Conservation (phyloP, 73 alveolate species). For the Tetrahymena malaccensis region DNA sequence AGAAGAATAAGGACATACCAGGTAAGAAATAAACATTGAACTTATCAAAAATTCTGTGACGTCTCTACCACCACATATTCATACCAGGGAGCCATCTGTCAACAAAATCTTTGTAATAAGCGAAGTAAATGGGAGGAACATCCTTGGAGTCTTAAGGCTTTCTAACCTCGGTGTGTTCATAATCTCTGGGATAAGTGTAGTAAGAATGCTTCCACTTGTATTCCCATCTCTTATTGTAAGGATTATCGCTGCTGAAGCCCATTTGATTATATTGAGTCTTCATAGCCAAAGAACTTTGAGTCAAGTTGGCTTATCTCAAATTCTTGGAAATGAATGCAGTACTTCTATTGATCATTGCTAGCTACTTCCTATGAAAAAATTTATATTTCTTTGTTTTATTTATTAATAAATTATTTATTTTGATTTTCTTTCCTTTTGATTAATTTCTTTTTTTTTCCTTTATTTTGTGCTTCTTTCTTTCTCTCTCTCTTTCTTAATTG, state of each 20-base stretch:
- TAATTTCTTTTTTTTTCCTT: not conserved
- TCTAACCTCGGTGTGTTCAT: slow-evolving; percentile 39
- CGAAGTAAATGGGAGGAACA: slow-evolving; percentile 34
- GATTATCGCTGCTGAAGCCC: slow-evolving; percentile 21
- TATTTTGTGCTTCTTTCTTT: not conserved
- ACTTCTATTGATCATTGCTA: not conserved
- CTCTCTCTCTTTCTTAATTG: not conserved
- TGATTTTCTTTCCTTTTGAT: not conserved
- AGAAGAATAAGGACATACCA: slow-evolving; percentile 15
- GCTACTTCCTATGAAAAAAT: not conserved
- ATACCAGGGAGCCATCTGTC: slow-evolving; percentile 30
- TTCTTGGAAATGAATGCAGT: not conserved
- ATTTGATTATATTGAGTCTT: slow-evolving; percentile 19
- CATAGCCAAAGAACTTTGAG: not conserved
- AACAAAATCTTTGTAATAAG: slow-evolving; percentile 29
- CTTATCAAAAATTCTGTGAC: slow-evolving; percentile 43
- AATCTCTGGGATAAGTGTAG: slow-evolving; percentile 42
- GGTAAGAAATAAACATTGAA: slow-evolving; percentile 38
- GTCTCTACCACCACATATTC: slow-evolving; percentile 25
- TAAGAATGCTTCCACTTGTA: slow-evolving; percentile 32
- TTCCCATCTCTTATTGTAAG: slow-evolving; percentile 49
- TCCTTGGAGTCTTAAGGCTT: slow-evolving; percentile 31
- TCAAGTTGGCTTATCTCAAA: not conserved
- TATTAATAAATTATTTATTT: not conserved
- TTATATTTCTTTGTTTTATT: not conserved